A percentile compares a stretch with the other conserved stretches of the same genome.
Conservation (phyloP, 2,329 filamentous ascomycete genomes). For the Trichoderma cornu-damae region DNA sequence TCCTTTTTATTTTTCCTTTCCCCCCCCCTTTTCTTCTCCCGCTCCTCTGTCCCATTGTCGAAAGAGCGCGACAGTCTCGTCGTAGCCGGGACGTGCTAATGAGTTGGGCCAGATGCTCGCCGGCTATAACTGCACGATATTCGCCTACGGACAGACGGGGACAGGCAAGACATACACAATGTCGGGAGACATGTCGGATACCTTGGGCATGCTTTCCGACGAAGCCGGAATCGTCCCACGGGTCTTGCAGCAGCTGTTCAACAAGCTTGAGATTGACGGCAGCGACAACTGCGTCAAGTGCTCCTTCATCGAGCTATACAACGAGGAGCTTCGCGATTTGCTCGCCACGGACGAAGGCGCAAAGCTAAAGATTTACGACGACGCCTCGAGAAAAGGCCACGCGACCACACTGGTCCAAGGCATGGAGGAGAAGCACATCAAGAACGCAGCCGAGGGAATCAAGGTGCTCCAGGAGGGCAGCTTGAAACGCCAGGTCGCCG, state of each 20-base stretch:
- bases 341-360: constrained; percentile 73
- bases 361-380: constrained; percentile 95
- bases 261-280: constrained; percentile 71
- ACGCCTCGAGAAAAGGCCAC: constrained; percentile 79
- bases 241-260: constrained; percentile 80
- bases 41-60: neutral
- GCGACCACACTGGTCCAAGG: constrained; percentile 85
- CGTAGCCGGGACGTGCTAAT: constrained; percentile 4
- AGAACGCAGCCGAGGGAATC: constrained; percentile 77
- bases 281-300: constrained; percentile 89
- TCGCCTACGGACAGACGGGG: constrained; percentile 95
- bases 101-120: constrained; percentile 66
- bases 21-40: too few species aligned
- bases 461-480: constrained; percentile 84
- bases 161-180: constrained; percentile 99
- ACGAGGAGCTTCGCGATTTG: constrained; percentile 90
- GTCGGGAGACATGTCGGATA: constrained; percentile 94
- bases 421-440: constrained; percentile 95
- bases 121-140: constrained; percentile 97
- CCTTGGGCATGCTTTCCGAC: constrained; percentile 78
- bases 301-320: constrained; percentile 98
- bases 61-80: too few species aligned
- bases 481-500: constrained; percentile 92
- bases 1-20: too few species aligned
- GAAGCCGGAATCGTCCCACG: constrained; percentile 93